Evolutionary conservation across 371 early-diverging fungal species (phyloP).

Genomic region (Mucor plumbeus): DNA sequence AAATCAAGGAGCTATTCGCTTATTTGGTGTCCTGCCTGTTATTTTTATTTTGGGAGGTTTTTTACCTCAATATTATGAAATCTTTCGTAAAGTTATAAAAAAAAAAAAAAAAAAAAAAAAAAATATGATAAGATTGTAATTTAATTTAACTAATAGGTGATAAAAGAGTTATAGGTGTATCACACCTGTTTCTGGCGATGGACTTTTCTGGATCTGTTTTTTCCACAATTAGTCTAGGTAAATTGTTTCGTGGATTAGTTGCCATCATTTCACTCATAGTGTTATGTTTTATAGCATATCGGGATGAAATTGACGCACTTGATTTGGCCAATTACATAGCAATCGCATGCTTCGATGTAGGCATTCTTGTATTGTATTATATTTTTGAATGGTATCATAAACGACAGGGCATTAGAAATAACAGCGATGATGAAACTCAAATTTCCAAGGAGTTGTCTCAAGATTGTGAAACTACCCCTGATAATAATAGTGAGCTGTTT

Average conservation of each 20-base stretch:
- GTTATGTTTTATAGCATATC: slow-evolving; percentile 11
- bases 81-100: slow-evolving; percentile 32
- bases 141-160: slow-evolving; percentile 15
- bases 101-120: no score
- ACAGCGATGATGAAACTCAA: neutral
- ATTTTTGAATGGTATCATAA: slow-evolving; percentile 34
- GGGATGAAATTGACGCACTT: slow-evolving; percentile 32
- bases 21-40: slow-evolving; percentile 55
- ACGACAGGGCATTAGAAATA: neutral
- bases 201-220: slow-evolving; percentile 55
- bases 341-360: slow-evolving; percentile 34
- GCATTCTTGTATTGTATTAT: slow-evolving; percentile 34
- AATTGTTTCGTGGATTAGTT: neutral
- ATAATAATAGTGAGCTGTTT: slow-evolving; percentile 14
- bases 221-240: slow-evolving; percentile 54
- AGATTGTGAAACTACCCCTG: slow-evolving; percentile 21
- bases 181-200: slow-evolving; percentile 50
- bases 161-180: slow-evolving; percentile 45
- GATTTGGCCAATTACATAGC: slow-evolving; percentile 37
- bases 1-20: slow-evolving; percentile 33
- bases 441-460: slow-evolving; percentile 11
- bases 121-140: neutral
- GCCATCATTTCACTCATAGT: neutral
- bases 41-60: slow-evolving; percentile 51
- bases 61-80: slow-evolving; percentile 55